phyloP scores from a whole-genome alignment of 805 yeast genomes.

The Metschnikowia gelsemii region DNA sequence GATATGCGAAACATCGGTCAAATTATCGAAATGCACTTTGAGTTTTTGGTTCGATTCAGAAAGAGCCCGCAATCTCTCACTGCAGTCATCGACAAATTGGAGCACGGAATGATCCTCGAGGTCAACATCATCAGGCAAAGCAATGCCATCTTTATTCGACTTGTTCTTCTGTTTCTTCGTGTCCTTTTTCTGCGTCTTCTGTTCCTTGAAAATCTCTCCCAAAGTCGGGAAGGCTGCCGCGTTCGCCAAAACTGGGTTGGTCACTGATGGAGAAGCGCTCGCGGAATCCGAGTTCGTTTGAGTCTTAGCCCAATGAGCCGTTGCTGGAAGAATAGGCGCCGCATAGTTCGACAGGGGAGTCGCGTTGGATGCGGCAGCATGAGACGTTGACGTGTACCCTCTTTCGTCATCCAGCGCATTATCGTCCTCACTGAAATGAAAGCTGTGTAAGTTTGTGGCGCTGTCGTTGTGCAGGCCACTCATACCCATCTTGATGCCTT shows the following conservation, averaged over 20 bases:
- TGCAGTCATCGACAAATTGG: constrained; percentile 48
- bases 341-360: constrained; percentile 13
- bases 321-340: constrained; percentile 59
- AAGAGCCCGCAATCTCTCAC: constrained; percentile 40
- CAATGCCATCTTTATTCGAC: constrained; percentile 32
- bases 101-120: constrained; percentile 47
- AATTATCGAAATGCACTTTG: constrained; percentile 37
- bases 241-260: constrained; percentile 41
- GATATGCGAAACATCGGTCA: constrained; percentile 19
- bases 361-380: constrained; percentile 4
- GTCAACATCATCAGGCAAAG: constrained; percentile 49
- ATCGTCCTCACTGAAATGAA: constrained; percentile 16
- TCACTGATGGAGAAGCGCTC: constrained; percentile 39
- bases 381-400: constrained; percentile 6
- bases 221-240: constrained; percentile 60
- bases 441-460: constrained; percentile 15
- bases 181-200: constrained; percentile 32
- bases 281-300: constrained; percentile 24
- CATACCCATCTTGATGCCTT: constrained; percentile 58
- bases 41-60: constrained; percentile 40
- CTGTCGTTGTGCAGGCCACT: constrained; percentile 29
- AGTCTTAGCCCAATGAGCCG: constrained; percentile 35
- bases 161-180: constrained; percentile 33
- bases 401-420: constrained; percentile 14
- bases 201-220: constrained; percentile 46